Evolutionary conservation across 2,329 filamentous ascomycete genomes (phyloP).

Genomic region (Microsporum audouinii): DNA sequence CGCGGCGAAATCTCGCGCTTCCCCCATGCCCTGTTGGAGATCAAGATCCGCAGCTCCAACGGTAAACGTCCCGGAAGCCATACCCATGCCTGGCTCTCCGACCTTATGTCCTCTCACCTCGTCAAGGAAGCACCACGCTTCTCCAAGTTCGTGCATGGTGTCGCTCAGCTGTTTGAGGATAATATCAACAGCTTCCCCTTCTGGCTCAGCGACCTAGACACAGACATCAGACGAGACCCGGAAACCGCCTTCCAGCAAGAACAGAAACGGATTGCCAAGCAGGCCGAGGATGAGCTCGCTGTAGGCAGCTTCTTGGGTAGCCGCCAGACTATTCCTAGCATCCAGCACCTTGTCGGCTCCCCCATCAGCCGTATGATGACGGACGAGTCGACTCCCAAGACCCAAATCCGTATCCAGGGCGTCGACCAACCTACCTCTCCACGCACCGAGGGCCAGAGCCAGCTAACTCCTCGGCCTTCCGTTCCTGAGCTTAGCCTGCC

Average conservation of each 20-base stretch:
- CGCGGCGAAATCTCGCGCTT: slow-evolving; percentile 87
- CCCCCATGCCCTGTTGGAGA: slow-evolving; percentile 81
- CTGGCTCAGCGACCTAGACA: slow-evolving; percentile 86
- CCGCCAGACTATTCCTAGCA: slow-evolving; percentile 21
- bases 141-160: slow-evolving; percentile 93
- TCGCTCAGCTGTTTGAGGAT: slow-evolving; percentile 85
- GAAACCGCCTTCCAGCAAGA: slow-evolving; percentile 84
- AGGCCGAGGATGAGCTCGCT: slow-evolving; percentile 74
- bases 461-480: neutral
- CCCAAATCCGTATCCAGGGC: slow-evolving; percentile 4
- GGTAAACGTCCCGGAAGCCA: slow-evolving; percentile 45
- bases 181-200: slow-evolving; percentile 93
- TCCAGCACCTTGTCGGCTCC: slow-evolving; percentile 24
- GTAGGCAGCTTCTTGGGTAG: slow-evolving; percentile 76
- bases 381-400: slow-evolving; percentile 16
- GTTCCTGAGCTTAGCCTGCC: slow-evolving; percentile 3
- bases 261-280: slow-evolving; percentile 68
- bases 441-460: slow-evolving; percentile 4
- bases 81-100: slow-evolving; percentile 74
- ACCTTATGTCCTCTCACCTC: slow-evolving; percentile 84
- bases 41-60: slow-evolving; percentile 79
- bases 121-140: slow-evolving; percentile 83
- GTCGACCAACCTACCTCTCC: slow-evolving; percentile 7
- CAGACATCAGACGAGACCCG: slow-evolving; percentile 86
- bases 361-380: slow-evolving; percentile 22